Conservation (phyloP, 441 rosid genomes). For the Populus tomentosa region DNA sequence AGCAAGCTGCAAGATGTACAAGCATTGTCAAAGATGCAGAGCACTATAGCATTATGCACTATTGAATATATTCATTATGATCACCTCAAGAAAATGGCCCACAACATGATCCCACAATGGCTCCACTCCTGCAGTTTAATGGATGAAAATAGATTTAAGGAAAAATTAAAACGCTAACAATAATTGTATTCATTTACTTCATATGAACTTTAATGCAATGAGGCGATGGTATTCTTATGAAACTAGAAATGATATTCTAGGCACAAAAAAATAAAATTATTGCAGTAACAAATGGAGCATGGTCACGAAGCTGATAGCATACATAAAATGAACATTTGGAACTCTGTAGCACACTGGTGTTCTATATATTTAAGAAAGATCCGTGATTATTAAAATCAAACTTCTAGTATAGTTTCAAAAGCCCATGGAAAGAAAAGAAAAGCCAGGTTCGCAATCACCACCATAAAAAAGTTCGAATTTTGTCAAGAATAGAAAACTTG, state of each 20-base stretch:
- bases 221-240: background rate
- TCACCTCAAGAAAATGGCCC: conserved; percentile 93
- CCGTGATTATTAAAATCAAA: background rate
- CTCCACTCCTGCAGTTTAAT: conserved; percentile 64
- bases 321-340: background rate
- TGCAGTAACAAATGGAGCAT: background rate
- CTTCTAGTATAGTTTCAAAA: background rate
- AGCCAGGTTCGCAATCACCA: background rate
- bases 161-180: conserved; percentile 11
- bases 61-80: conserved; percentile 17
- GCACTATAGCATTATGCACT: conserved; percentile 18
- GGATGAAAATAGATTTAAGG: conserved; percentile 8
- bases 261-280: background rate
- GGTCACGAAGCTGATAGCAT: background rate
- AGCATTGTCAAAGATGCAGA: conserved; percentile 31
- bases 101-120: conserved; percentile 96
- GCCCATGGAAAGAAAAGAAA: background rate
- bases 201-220: background rate
- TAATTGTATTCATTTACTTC: background rate
- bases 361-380: background rate
- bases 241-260: background rate
- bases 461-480: background rate
- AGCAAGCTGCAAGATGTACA: conserved; percentile 73
- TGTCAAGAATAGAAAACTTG: background rate
- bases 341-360: background rate